Percentiles rank a stretch among this genome's conserved stretches.
Evolutionary conservation across 129 eudicot genomes (phyloP).

Genomic region (Deinandra increscens): DNA sequence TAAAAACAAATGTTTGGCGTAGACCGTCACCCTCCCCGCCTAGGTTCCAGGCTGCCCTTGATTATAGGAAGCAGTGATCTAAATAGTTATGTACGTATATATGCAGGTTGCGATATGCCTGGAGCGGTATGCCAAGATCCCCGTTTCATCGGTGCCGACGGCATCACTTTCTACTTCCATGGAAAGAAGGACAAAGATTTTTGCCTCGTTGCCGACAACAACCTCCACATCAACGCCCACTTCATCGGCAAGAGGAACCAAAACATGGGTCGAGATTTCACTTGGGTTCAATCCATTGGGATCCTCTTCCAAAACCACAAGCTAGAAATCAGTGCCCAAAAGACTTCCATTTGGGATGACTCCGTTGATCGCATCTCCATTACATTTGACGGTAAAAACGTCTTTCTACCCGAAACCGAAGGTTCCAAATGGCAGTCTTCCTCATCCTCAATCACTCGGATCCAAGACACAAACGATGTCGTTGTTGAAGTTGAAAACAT

Average conservation of each 20-base stretch:
- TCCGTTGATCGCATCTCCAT: slow-evolving; percentile 48
- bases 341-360: slow-evolving; percentile 62
- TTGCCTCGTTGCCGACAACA: slow-evolving; percentile 70
- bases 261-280: slow-evolving; percentile 70
- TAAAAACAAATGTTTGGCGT: too few relatives aligned
- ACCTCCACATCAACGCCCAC: slow-evolving; percentile 75
- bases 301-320: slow-evolving; percentile 54
- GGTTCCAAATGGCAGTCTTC: slow-evolving; percentile 49
- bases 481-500: slow-evolving; percentile 45
- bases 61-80: too few relatives aligned
- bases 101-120: slow-evolving; percentile 61
- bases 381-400: slow-evolving; percentile 39
- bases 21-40: too few relatives aligned
- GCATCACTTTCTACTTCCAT: too few relatives aligned
- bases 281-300: slow-evolving; percentile 75
- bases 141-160: too few relatives aligned
- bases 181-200: slow-evolving; percentile 67
- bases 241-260: slow-evolving; percentile 62
- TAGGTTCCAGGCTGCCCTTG: too few relatives aligned
- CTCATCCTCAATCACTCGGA: slow-evolving; percentile 38
- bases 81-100: too few relatives aligned
- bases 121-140: slow-evolving; percentile 85
- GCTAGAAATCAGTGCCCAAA: slow-evolving; percentile 48
- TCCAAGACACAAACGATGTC: slow-evolving; percentile 37
- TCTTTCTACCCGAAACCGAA: slow-evolving; percentile 33